Conservation (phyloP, 768 basidiomycete species). For the Pleurotus tuoliensis region DNA sequence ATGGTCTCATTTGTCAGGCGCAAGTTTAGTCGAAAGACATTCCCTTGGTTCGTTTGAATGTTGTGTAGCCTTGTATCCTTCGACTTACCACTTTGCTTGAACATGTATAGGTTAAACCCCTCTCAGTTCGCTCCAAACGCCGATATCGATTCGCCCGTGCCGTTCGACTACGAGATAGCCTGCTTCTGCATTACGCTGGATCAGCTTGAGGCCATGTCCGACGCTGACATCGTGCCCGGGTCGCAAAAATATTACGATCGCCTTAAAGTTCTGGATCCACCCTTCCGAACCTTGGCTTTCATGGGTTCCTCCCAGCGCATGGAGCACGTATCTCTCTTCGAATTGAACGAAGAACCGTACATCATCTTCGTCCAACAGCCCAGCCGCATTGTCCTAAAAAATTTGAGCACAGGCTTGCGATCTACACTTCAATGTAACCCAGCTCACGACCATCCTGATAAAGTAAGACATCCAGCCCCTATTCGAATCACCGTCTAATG, state of each 20-base stretch:
- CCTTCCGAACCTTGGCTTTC: conserved; percentile 37
- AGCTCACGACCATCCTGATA: conserved; percentile 18
- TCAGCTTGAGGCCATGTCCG: conserved; percentile 38
- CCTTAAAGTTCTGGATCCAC: conserved; percentile 29
- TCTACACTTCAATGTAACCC: conserved; percentile 38
- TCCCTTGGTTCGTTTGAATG: background rate
- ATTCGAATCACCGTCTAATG: background rate
- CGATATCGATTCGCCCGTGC: conserved; percentile 38
- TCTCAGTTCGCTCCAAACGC: conserved; percentile 31
- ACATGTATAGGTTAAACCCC: conserved; percentile 28
- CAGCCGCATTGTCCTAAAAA: conserved; percentile 38
- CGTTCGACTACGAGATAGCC: conserved; percentile 42
- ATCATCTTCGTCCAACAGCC: conserved; percentile 39
- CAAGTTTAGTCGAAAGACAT: conserved; percentile 18
- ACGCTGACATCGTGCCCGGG: conserved; percentile 35
- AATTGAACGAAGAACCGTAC: conserved; percentile 37
- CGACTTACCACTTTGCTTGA: too few relatives aligned
- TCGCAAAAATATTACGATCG: conserved; percentile 32
- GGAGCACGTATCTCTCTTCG: conserved; percentile 36
- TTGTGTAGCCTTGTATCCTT: background rate
- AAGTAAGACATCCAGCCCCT: conserved; percentile 16
- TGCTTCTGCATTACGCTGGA: conserved; percentile 38
- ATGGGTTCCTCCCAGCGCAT: conserved; percentile 34
- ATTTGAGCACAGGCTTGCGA: conserved; percentile 29
- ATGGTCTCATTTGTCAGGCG: conserved; percentile 51